phyloP scores from a whole-genome alignment of 2,329 filamentous ascomycete species.

The Fusarium sublunatum region DNA sequence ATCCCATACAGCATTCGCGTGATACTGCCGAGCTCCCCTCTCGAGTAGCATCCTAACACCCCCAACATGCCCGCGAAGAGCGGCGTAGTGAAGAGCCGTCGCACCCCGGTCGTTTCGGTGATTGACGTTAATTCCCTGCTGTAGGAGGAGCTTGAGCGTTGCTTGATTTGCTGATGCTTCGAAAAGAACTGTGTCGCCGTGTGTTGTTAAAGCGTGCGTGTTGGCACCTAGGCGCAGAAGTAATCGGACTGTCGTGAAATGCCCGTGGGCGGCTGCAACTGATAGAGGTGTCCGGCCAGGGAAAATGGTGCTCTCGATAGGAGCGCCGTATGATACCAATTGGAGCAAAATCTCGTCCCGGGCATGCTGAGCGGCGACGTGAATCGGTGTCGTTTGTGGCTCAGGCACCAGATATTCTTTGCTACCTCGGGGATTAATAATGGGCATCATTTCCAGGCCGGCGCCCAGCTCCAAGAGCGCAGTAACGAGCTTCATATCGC shows the following conservation, averaged over 20 bases:
- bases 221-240: slow-evolving; percentile 44
- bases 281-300: slow-evolving; percentile 44
- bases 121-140: slow-evolving; percentile 44
- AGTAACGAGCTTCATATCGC: slow-evolving; percentile 40
- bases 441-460: slow-evolving; percentile 29
- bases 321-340: slow-evolving; percentile 42
- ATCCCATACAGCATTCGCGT: slow-evolving; percentile 47
- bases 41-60: slow-evolving; percentile 41
- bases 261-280: slow-evolving; percentile 44
- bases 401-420: slow-evolving; percentile 43
- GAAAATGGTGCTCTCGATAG: slow-evolving; percentile 45
- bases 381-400: slow-evolving; percentile 44
- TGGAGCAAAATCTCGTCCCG: slow-evolving; percentile 43
- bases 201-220: slow-evolving; percentile 40
- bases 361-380: slow-evolving; percentile 44
- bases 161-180: slow-evolving; percentile 43
- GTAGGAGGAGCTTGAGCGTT: slow-evolving; percentile 43
- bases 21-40: slow-evolving; percentile 43
- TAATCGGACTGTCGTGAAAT: slow-evolving; percentile 44
- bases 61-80: slow-evolving; percentile 42
- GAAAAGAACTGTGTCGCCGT: slow-evolving; percentile 45
- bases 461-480: slow-evolving; percentile 41
- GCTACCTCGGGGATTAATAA: slow-evolving; percentile 13
- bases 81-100: slow-evolving; percentile 46
- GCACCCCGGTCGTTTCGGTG: slow-evolving; percentile 45